A percentile compares a stretch with the other conserved stretches of the same genome.
phyloP scores from a whole-genome alignment of 2,329 filamentous ascomycete genomes.

The Talaromyces rugulosus region DNA sequence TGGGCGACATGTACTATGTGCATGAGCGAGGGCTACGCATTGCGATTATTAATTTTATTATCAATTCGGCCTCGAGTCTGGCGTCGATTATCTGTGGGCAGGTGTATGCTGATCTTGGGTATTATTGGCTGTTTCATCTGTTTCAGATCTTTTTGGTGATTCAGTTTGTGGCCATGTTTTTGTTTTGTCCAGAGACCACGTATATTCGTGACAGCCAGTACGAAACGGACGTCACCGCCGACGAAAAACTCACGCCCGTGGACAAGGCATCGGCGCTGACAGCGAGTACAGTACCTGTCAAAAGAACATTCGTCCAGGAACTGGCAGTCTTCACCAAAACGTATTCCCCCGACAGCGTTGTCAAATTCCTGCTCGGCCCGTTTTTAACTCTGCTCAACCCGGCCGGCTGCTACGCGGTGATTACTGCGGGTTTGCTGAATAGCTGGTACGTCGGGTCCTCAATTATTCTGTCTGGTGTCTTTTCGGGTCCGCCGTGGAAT shows the following conservation, averaged over 20 bases:
- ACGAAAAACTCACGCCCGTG: neutral
- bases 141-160: slow-evolving; percentile 19
- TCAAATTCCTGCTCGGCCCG: slow-evolving; percentile 17
- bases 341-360: slow-evolving; percentile 13
- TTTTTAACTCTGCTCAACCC: slow-evolving; percentile 16
- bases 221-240: slow-evolving; percentile 12
- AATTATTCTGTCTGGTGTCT: slow-evolving; percentile 20
- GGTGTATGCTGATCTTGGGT: slow-evolving; percentile 15
- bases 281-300: slow-evolving; percentile 2
- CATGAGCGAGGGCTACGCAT: slow-evolving; percentile 20
- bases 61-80: slow-evolving; percentile 23
- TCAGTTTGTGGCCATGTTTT: slow-evolving; percentile 18
- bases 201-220: slow-evolving; percentile 21
- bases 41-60: slow-evolving; percentile 20
- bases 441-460: neutral
- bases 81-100: slow-evolving; percentile 19
- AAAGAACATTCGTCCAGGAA: slow-evolving; percentile 18
- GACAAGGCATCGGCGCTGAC: no score
- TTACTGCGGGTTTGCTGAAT: slow-evolving; percentile 17
- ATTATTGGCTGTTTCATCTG: slow-evolving; percentile 15
- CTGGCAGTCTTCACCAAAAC: slow-evolving; percentile 13
- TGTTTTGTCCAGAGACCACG: slow-evolving; percentile 25
- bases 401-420: slow-evolving; percentile 8
- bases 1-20: slow-evolving; percentile 23
- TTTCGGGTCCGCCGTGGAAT: slow-evolving; percentile 15